Evolutionary conservation across 495 filamentous ascomycete species (phyloP), one percentile per base, ranked within the genome.

Genomic region (Tuber aestivum): DNA sequence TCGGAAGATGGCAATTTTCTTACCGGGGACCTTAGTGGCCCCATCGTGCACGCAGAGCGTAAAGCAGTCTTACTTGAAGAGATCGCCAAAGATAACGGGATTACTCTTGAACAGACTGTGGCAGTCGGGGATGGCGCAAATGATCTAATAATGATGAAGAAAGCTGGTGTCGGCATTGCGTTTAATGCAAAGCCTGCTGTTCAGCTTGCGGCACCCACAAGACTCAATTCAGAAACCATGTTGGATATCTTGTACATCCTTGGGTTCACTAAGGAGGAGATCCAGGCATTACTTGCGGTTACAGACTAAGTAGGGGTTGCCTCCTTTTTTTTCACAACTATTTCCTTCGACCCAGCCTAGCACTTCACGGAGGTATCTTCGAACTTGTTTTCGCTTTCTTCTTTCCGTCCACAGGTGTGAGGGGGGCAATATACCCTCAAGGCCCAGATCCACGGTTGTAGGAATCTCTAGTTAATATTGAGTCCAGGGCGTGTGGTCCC

Each of bases 71-170:
- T 97, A 14, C 87, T 98, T 45, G 84, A 91, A 2, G 87, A 92
- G 82, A 92, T 98, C 76, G 93, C 95, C 0, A 86, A 86, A 21
- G 88, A 92, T 72, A 90, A 96, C 80, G 86, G 86, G 38, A 90
- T 97, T 69, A 82, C 89, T 1, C 84, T 94, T 23, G 86, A 90
- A n/a, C 91, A 96, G 84, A 91, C 92, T 20, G 85, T 97, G 41
- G 92, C 93, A 16, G 91, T 97, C 1, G 95, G 95, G 20, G 95
- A 99, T 81, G 95, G 95, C 38, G 94, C 95, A 56, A 99, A 99
- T 81, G 95, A 99, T 81, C 86, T 99, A 50, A 87, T 92, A 65
- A 99, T 99, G 95, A 92, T 99, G 85, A 87, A 88, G 41, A 89
- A 89, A 70, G 95, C 95, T 27, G 95, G 95, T 8, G 84, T 97